Base-by-base conservation (phyloP, 495 filamentous ascomycete genomes). In the Stereocaulon alpinum region DNA sequence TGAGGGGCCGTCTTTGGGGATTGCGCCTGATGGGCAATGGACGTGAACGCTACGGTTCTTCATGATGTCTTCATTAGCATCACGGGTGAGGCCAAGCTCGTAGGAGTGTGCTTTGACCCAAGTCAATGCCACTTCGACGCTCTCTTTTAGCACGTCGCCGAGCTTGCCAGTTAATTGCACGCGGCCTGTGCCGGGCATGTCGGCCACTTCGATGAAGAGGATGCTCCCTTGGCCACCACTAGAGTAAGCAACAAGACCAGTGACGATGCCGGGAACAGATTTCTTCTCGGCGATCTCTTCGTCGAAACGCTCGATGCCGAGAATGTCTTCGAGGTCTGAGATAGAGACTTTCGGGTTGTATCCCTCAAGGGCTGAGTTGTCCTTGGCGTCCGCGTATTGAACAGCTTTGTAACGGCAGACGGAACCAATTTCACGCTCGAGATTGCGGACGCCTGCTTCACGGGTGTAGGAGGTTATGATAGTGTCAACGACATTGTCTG, bases 51-150 rank as follows among this genome's bases (percentile, higher is more conserved):
- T 90, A 55, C 91, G 86, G 67, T 86, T 86, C 76, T 90, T 93
- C 91, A 96, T 96, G 69, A 99, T 88, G 70, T 99, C 90, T 66
- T 94, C 88, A 62, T 83, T 83, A 32, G 86, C 86, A 60, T 87
- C 82, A 51, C 81, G 76, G 4, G 90, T 89, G 52, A 99, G 73
- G 14, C 91, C 91, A 18, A 99, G 81, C 66, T 92, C 89, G 66
- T 84, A 96, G 3, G 93, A 91, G 70, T 97, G 93, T 22, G 90
- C 88, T 72, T 96, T 95, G 40, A 99, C 93, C 93, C 93, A 97
- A 12, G 86, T 86, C 41, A 97, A 78, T 24, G 93, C 93, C 22
- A 99, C 93, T 69, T 97, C 92, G 43, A 96, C 94, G 62, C 86
- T 90, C 72, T 99, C 93, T 74, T 96, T 96, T 44, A 99, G 82